Base-by-base conservation (phyloP, 495 filamentous ascomycete genomes). In the Daldinia concentrica region DNA sequence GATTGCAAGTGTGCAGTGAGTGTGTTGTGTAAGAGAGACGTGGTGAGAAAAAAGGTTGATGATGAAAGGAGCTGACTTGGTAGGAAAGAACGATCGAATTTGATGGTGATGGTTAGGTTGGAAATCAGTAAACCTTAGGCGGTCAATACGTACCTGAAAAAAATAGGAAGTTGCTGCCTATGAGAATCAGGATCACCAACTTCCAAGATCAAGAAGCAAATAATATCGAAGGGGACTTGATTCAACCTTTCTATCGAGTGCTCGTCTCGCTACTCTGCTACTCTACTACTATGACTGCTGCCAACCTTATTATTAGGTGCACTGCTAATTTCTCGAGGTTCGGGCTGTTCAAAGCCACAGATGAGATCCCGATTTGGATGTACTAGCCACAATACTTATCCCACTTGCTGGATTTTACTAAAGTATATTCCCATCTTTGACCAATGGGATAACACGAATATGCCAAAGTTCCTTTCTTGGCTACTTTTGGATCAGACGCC, bases 291-390 rank as follows among this genome's bases (percentile, higher is more conserved):
- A 12, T 11, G 24, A 15, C 22, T 12, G 17, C 57, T 30, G 37
- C 57, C 12, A 45, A 17, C 36, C 36, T 45, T 60, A 41, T 43
- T 37, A 30, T 14, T 58, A 30, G 32, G 30, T 17, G 32, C 43
- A 39, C 19, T 70, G 65, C 65, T 73, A 64, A 73, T 73, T 73
- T 73, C 65, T 73, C 34, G 50, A 73, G 70, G 70, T 73, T 68
- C 61, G 39, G 41, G 55, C 34, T 24, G 17, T 9, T 39, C 9
- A 19, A 24, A 48, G 43, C 43, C 43, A 48, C 43, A 48, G 43
- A 48, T 48, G 19, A 48, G 17, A 48, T 24, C 43, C 43, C 43
- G 43, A 48, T 48, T 48, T 48, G 43, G 19, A n/a, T 58, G 52
- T 30, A 54, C 50, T 54, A 73, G 71, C 71, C 71, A 73, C 71